These are phyloP conservation scores for Wickerhamiella galacta DNA, from an alignment of 805 yeast genomes.

Conservation along the genomic window DNA sequence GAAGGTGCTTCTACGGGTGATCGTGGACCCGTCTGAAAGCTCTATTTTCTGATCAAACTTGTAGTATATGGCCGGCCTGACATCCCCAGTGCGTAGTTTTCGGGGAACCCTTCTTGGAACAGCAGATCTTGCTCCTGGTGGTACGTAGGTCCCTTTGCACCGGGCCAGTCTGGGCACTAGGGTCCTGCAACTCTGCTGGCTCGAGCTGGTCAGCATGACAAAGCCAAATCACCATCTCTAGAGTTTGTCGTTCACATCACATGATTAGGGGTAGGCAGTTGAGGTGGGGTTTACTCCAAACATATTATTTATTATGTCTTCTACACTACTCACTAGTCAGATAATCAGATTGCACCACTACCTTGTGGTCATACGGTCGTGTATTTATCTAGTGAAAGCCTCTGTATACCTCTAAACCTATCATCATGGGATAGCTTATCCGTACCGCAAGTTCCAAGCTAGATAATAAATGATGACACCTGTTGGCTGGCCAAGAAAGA, in stretches of 20 bases:
- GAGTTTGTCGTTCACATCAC: no score
- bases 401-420: no score
- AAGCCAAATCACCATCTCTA: no score
- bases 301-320: no score
- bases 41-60: constrained; percentile 83
- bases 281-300: no score
- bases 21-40: constrained; percentile 85
- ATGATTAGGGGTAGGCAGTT: no score
- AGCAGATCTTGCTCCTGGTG: constrained; percentile 15
- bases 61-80: constrained; percentile 85
- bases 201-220: neutral
- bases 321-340: no score
- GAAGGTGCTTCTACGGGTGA: constrained; percentile 64
- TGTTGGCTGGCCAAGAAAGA: constrained; percentile 31
- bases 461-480: constrained; percentile 29
- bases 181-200: neutral
- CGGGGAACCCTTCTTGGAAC: constrained; percentile 14
- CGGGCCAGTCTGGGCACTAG: constrained; percentile 1
- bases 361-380: no score
- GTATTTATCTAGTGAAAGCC: no score
- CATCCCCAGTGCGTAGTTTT: constrained; percentile 42
- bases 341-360: no score
- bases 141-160: constrained; percentile 12
- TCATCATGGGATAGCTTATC: no score
- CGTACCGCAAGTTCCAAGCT: constrained; percentile 26